phyloP scores from a whole-genome alignment of 2,329 filamentous ascomycete genomes.

The Aspergillus japonicus region DNA sequence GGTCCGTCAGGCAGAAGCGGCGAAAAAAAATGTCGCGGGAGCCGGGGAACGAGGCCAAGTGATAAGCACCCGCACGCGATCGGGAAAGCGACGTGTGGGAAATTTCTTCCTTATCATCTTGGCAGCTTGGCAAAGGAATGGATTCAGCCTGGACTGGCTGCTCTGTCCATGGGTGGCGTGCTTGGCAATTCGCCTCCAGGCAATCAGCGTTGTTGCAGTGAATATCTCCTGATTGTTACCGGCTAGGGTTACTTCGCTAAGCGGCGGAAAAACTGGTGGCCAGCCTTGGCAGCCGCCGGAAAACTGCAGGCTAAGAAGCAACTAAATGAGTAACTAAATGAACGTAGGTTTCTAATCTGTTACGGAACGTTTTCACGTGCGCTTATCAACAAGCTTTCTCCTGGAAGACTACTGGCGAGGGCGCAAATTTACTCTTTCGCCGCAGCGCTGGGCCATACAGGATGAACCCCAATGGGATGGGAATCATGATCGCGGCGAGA shows the following conservation, averaged over 20 bases:
- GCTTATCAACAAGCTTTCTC: constrained; percentile 10
- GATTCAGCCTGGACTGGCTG: not conserved
- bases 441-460: constrained; percentile 32
- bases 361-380: too few relatives aligned
- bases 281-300: not conserved
- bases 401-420: constrained; percentile 15
- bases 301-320: too few relatives aligned
- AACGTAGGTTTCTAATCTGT: not conserved
- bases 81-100: not conserved
- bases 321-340: too few relatives aligned
- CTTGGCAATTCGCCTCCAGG: not conserved
- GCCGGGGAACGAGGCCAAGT: not conserved
- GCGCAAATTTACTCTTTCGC: constrained; percentile 30
- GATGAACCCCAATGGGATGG: constrained; percentile 38
- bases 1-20: not conserved
- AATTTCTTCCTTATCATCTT: not conserved
- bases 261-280: too few relatives aligned
- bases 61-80: not conserved
- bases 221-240: too few relatives aligned
- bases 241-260: too few relatives aligned
- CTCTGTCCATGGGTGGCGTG: constrained; percentile 2
- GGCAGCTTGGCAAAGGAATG: not conserved
- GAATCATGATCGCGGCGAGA: constrained; percentile 37
- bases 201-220: too few relatives aligned
- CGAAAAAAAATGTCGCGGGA: not conserved